Conservation (phyloP, 768 basidiomycete genomes). For the Chiua virens region DNA sequence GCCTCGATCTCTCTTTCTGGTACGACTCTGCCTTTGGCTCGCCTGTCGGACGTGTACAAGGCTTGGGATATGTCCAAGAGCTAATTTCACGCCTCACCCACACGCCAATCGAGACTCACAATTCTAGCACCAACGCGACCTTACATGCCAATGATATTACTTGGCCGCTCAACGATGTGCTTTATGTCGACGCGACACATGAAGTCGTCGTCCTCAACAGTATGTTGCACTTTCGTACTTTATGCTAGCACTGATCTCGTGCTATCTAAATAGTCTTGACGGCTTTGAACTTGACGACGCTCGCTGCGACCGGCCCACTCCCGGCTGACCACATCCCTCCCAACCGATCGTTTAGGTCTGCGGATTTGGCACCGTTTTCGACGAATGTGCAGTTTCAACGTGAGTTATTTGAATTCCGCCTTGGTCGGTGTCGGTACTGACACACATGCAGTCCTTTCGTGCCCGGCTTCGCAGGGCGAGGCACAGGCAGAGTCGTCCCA, state of each 20-base stretch:
- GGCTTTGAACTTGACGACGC: constrained; percentile 77
- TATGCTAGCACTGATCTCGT: not conserved
- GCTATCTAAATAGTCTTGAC: constrained; percentile 57
- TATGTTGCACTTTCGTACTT: constrained; percentile 30
- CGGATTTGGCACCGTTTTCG: constrained; percentile 83
- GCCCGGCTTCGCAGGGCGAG: constrained; percentile 30
- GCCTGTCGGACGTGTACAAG: constrained; percentile 73
- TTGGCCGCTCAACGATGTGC: constrained; percentile 67
- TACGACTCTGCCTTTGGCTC: constrained; percentile 82
- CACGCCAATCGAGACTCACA: constrained; percentile 65
- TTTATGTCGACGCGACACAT: constrained; percentile 90
- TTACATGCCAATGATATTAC: constrained; percentile 66
- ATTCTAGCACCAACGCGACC: constrained; percentile 84
- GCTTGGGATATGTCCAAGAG: constrained; percentile 81
- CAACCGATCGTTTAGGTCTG: constrained; percentile 65
- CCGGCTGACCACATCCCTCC: constrained; percentile 70
- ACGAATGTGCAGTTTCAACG: constrained; percentile 90
- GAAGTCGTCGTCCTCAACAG: constrained; percentile 90
- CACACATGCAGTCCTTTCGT: constrained; percentile 57
- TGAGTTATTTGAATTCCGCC: constrained; percentile 35
- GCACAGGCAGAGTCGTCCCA: constrained; percentile 46
- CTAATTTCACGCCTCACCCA: constrained; percentile 80
- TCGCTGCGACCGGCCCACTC: constrained; percentile 72
- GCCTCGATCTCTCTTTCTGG: constrained; percentile 27
- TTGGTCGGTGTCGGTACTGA: not conserved